These are phyloP conservation scores for Rhizoclosmatium globosum DNA, from an alignment of 192 early-diverging fungal species.

Conservation along the genomic window DNA sequence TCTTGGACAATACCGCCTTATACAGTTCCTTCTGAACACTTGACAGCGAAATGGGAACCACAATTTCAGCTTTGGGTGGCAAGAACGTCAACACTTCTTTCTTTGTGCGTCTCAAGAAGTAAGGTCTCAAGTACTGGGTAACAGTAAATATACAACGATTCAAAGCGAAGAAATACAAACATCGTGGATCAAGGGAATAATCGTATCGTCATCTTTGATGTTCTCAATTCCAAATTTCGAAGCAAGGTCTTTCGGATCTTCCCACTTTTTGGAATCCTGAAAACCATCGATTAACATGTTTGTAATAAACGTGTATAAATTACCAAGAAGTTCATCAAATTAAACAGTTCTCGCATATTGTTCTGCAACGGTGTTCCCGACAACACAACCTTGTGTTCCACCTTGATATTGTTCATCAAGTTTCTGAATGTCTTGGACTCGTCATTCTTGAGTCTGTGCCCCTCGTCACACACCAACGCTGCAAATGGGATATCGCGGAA, in stretches of 20 bases:
- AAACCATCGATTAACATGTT: slow-evolving; percentile 8
- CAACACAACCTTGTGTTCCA: slow-evolving; percentile 64
- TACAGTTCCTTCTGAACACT: slow-evolving; percentile 75
- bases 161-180: slow-evolving; percentile 22
- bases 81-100: slow-evolving; percentile 57
- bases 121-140: slow-evolving; percentile 61
- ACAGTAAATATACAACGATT: not conserved
- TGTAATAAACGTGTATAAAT: not conserved
- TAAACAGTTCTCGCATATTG: slow-evolving; percentile 76
- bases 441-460: slow-evolving; percentile 81
- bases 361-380: slow-evolving; percentile 68
- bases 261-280: slow-evolving; percentile 65
- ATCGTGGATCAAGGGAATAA: slow-evolving; percentile 73
- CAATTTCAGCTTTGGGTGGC: slow-evolving; percentile 73
- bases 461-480: slow-evolving; percentile 77
- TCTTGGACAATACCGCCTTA: slow-evolving; percentile 66
- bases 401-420: slow-evolving; percentile 56
- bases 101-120: slow-evolving; percentile 78
- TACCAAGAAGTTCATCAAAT: slow-evolving; percentile 73
- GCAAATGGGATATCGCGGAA: slow-evolving; percentile 67
- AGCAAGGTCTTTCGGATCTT: slow-evolving; percentile 62
- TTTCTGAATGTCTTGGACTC: slow-evolving; percentile 61
- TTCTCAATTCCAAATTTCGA: slow-evolving; percentile 44
- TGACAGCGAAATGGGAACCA: slow-evolving; percentile 77
- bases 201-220: slow-evolving; percentile 52